phyloP scores from a whole-genome alignment of 163 green algal genomes.

The Scenedesmus sp. region DNA sequence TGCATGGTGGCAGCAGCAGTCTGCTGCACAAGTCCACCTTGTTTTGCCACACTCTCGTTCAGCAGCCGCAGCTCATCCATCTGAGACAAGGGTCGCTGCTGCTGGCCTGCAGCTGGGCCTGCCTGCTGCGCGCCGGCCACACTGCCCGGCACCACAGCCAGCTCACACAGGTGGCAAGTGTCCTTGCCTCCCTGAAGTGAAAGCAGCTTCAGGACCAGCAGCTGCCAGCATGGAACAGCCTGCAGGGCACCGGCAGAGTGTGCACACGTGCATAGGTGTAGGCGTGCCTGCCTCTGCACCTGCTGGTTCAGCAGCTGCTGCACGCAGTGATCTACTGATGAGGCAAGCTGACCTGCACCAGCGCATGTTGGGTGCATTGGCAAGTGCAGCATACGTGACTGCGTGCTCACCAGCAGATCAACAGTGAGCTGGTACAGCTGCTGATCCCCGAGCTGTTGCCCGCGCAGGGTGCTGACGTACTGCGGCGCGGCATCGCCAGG shows the following conservation, averaged over 20 bases:
- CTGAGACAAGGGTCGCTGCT: slow-evolving; percentile 28
- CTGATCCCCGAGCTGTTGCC: background rate
- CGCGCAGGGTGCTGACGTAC: slow-evolving; percentile 30
- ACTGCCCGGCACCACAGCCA: background rate
- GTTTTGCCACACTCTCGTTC: background rate
- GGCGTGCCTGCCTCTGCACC: background rate
- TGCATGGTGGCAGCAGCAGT: background rate
- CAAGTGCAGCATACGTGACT: background rate
- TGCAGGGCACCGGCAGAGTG: background rate
- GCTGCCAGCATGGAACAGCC: background rate
- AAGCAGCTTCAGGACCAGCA: slow-evolving; percentile 44
- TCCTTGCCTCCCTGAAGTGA: slow-evolving; percentile 42
- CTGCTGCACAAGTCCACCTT: background rate
- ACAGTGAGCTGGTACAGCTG: background rate
- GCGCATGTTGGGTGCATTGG: background rate
- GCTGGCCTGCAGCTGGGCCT: background rate
- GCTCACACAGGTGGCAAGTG: background rate
- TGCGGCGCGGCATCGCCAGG: background rate
- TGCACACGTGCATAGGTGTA: background rate
- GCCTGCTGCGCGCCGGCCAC: background rate
- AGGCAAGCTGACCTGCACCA: background rate
- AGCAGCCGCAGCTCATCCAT: slow-evolving; percentile 48
- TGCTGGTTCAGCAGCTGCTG: background rate
- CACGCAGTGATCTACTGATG: background rate
- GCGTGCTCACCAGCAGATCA: background rate